Percentiles rank a stretch among this genome's conserved stretches.
These are phyloP conservation scores for Paraleonurus japonicus DNA, from an alignment of 257 asterid species.

Conservation along the genomic window DNA sequence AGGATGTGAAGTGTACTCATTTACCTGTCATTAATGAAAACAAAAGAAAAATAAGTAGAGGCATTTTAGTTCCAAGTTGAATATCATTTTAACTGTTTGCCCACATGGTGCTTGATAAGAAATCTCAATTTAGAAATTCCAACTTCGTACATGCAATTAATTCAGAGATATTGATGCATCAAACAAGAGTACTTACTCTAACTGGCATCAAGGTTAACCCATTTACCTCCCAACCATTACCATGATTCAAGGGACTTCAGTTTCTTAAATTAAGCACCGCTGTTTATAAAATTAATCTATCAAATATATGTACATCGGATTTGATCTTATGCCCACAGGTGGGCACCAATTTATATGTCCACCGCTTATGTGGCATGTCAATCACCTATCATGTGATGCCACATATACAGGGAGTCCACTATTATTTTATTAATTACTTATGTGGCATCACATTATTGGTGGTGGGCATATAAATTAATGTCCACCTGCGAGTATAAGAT, in stretches of 20 bases:
- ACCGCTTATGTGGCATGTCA: too few species aligned
- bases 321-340: too few species aligned
- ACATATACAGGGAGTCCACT: too few species aligned
- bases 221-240: neutral
- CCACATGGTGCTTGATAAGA: conserved; percentile 10
- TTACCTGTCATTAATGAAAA: conserved; percentile 47
- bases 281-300: neutral
- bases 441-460: too few species aligned
- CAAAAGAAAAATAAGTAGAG: conserved; percentile 1
- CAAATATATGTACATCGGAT: too few species aligned
- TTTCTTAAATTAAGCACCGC: conserved; percentile 14
- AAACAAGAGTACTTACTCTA: neutral
- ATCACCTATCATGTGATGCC: too few species aligned
- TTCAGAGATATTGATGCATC: neutral
- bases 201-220: neutral
- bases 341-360: too few species aligned
- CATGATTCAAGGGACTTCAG: conserved; percentile 17
- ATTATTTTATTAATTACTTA: too few species aligned
- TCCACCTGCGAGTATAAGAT: too few species aligned
- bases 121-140: conserved; percentile 3
- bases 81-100: neutral
- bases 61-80: conserved; percentile 15
- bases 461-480: too few species aligned
- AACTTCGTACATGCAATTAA: conserved; percentile 1
- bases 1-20: conserved; percentile 65